These are phyloP conservation scores for Magnusiomyces tetraspermus DNA, from an alignment of 1,139 yeast species.

Conservation along the genomic window DNA sequence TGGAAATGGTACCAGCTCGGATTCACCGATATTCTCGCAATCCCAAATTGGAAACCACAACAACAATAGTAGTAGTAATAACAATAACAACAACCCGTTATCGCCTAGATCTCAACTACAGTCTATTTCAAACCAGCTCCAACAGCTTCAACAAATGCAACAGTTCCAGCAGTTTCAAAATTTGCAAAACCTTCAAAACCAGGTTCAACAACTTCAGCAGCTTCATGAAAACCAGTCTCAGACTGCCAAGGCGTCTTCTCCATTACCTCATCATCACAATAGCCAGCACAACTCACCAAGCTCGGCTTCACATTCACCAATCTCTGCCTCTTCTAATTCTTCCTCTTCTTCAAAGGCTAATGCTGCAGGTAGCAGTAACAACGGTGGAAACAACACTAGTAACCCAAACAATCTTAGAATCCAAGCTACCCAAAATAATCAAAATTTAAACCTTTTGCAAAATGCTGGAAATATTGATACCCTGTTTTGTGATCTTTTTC, in stretches of 20 bases:
- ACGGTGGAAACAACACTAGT: too few species aligned
- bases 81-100: neutral
- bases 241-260: neutral
- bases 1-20: neutral
- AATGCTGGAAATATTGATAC: too few species aligned
- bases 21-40: neutral
- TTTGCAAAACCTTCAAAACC: neutral
- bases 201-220: neutral
- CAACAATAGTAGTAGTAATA: neutral
- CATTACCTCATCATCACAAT: neutral
- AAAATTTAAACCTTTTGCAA: too few species aligned
- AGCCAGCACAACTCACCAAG: neutral
- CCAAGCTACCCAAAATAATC: neutral
- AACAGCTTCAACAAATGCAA: neutral
- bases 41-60: neutral
- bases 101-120: neutral
- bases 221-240: neutral
- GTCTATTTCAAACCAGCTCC: neutral
- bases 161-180: neutral
- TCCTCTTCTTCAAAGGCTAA: too few species aligned
- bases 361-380: too few species aligned
- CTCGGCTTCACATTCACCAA: neutral
- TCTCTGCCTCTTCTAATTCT: too few species aligned
- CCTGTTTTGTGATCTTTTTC: constrained; percentile 7
- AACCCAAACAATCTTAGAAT: neutral